Conservation (phyloP, 331 rosid genomes). For the Prunus yedoensis region DNA sequence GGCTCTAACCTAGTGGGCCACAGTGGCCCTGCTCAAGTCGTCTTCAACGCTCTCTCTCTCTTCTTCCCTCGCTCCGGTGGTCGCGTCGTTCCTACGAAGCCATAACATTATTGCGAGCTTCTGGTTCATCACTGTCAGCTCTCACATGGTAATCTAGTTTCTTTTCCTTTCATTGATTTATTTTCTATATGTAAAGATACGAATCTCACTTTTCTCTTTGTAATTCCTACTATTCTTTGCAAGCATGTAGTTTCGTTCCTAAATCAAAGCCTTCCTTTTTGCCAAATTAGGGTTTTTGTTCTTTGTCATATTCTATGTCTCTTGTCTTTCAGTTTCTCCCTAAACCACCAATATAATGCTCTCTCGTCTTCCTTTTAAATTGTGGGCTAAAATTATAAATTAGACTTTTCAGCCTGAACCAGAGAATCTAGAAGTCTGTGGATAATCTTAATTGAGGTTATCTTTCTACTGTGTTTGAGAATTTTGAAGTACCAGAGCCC, state of each 20-base stretch:
- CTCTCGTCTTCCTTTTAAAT: too few species aligned
- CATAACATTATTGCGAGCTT: slow-evolving; percentile 8
- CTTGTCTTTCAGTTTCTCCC: too few species aligned
- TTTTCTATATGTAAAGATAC: too few species aligned
- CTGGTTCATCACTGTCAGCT: background rate
- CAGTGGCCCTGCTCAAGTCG: background rate
- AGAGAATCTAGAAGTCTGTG: background rate
- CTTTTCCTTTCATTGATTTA: background rate
- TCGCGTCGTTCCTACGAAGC: slow-evolving; percentile 13
- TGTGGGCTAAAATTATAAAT: too few species aligned
- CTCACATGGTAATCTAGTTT: slow-evolving; percentile 22
- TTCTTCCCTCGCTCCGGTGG: background rate
- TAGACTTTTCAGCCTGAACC: too few species aligned
- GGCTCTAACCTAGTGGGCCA: background rate
- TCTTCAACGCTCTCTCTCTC: background rate
- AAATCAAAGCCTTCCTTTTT: background rate
- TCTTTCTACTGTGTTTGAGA: background rate
- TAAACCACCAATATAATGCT: too few species aligned
- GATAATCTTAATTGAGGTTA: background rate
- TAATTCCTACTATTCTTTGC: background rate
- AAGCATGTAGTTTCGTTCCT: background rate
- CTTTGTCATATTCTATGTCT: too few species aligned
- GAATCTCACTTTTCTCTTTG: background rate
- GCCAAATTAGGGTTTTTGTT: slow-evolving; percentile 14
- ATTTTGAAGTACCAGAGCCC: background rate